phyloP scores from a whole-genome alignment of 176 grass and related monocot genomes.

The Paspalum notatum region DNA sequence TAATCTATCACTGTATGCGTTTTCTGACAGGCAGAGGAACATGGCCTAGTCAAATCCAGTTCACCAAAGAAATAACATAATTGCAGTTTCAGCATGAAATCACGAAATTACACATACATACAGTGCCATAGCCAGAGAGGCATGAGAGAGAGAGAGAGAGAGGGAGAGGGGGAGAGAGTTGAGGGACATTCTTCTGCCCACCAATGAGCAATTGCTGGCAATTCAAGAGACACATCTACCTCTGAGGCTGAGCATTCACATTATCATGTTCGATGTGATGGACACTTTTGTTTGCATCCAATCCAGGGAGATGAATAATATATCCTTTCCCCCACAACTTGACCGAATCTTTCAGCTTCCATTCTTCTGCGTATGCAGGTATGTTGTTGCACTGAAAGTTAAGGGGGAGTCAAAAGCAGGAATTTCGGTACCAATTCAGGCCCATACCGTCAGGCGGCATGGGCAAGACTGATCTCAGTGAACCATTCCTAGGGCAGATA shows the following conservation, averaged over 20 bases:
- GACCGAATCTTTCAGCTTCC: constrained; percentile 51
- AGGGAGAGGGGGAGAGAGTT: not conserved
- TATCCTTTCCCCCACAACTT: constrained; percentile 35
- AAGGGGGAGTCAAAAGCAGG: constrained; percentile 46
- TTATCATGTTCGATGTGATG: constrained; percentile 35
- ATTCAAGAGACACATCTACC: constrained; percentile 50
- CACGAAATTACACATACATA: not conserved
- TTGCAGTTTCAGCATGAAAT: not conserved
- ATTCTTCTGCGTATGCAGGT: constrained; percentile 54
- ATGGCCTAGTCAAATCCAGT: constrained; percentile 8
- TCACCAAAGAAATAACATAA: not conserved
- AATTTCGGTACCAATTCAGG: constrained; percentile 43
- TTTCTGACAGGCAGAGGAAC: not conserved
- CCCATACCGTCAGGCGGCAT: constrained; percentile 55
- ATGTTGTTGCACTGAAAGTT: constrained; percentile 53
- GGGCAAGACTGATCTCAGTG: constrained; percentile 44
- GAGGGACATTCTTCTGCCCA: constrained; percentile 51
- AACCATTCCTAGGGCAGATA: constrained; percentile 32
- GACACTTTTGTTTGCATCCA: constrained; percentile 41
- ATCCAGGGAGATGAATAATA: constrained; percentile 32
- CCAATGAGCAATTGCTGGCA: constrained; percentile 34
- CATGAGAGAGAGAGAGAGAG: not conserved
- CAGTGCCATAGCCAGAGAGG: not conserved
- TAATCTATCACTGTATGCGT: not conserved
- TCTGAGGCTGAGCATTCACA: constrained; percentile 24